phyloP scores from a whole-genome alignment of 495 filamentous ascomycete genomes.

The Hyaloscypha hepaticicola region DNA sequence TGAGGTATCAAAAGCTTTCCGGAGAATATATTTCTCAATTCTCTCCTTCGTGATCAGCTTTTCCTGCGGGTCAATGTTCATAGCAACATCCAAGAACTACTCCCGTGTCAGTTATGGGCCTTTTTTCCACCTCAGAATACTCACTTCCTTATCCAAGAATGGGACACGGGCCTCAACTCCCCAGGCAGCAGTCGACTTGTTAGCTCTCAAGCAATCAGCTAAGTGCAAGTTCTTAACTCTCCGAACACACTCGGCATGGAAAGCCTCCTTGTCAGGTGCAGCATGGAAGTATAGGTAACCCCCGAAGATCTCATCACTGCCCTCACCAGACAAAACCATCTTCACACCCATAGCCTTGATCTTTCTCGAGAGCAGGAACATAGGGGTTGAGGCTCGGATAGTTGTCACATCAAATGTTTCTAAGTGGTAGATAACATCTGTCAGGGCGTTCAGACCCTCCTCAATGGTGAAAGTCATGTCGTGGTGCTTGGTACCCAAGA shows the following conservation, averaged over 20 bases:
- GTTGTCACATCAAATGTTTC: slow-evolving; percentile 98
- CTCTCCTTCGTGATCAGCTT: slow-evolving; percentile 91
- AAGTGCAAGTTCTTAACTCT: slow-evolving; percentile 95
- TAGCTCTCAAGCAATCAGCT: slow-evolving; percentile 92
- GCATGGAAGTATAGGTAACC: slow-evolving; percentile 98
- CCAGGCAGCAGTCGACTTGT: slow-evolving; percentile 99
- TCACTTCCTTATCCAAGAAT: slow-evolving; percentile 87
- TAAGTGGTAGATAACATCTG: slow-evolving; percentile 96
- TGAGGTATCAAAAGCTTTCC: slow-evolving; percentile 93
- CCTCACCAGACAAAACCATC: slow-evolving; percentile 97
- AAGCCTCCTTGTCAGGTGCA: slow-evolving; percentile 83
- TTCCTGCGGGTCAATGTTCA: slow-evolving; percentile 89
- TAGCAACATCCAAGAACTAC: slow-evolving; percentile 83
- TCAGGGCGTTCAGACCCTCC: slow-evolving; percentile 92
- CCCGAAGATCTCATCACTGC: slow-evolving; percentile 95
- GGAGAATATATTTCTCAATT: slow-evolving; percentile 96
- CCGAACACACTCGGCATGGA: slow-evolving; percentile 90
- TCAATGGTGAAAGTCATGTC: slow-evolving; percentile 97
- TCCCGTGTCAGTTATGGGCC: slow-evolving; percentile 15
- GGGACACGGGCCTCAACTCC: slow-evolving; percentile 97
- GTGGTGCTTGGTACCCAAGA: slow-evolving; percentile 96
- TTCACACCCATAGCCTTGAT: slow-evolving; percentile 99
- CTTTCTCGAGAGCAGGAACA: slow-evolving; percentile 96
- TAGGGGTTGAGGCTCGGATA: slow-evolving; percentile 95
- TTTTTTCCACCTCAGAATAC: slow-evolving; percentile 14